Percentiles rank a stretch among this genome's conserved stretches.
Conservation (phyloP, 345 rosid genomes). For the Hibiscus mutabilis region DNA sequence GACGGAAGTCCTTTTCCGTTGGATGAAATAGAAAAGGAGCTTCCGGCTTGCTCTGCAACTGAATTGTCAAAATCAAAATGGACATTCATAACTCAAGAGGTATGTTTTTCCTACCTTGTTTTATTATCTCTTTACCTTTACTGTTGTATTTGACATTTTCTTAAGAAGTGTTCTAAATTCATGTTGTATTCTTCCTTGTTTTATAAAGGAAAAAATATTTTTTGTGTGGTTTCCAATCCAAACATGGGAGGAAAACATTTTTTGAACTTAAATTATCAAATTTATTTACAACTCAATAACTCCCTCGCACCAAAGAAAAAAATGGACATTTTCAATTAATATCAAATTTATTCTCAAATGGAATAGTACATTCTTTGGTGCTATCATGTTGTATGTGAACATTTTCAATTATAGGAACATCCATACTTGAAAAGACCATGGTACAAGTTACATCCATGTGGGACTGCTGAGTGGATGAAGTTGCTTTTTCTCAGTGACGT, state of each 20-base stretch:
- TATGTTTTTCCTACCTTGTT: slow-evolving; percentile 1
- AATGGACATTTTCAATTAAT: too few relatives aligned
- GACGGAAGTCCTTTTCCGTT: slow-evolving; percentile 58
- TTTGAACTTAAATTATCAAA: too few relatives aligned
- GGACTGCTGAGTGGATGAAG: slow-evolving; percentile 77
- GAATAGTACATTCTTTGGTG: neutral
- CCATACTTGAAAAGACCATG: slow-evolving; percentile 80
- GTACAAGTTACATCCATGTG: slow-evolving; percentile 94
- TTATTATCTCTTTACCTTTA: neutral
- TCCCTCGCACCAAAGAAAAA: too few relatives aligned
- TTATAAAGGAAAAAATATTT: neutral
- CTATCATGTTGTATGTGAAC: neutral
- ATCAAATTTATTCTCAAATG: too few relatives aligned
- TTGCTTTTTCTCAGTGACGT: slow-evolving; percentile 46
- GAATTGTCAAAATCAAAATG: slow-evolving; percentile 58
- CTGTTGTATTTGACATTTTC: neutral
- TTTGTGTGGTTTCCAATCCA: neutral
- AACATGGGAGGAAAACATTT: neutral
- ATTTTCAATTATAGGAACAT: slow-evolving; percentile 55
- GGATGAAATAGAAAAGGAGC: slow-evolving; percentile 58
- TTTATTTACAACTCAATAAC: too few relatives aligned
- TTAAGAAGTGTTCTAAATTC: neutral
- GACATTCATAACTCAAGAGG: slow-evolving; percentile 91
- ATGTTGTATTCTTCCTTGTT: neutral
- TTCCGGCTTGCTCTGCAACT: slow-evolving; percentile 58